Evolutionary conservation across 2,329 filamentous ascomycete genomes (phyloP), one percentile per base, ranked within the genome.

Genomic region (Aspergillus tanneri): DNA sequence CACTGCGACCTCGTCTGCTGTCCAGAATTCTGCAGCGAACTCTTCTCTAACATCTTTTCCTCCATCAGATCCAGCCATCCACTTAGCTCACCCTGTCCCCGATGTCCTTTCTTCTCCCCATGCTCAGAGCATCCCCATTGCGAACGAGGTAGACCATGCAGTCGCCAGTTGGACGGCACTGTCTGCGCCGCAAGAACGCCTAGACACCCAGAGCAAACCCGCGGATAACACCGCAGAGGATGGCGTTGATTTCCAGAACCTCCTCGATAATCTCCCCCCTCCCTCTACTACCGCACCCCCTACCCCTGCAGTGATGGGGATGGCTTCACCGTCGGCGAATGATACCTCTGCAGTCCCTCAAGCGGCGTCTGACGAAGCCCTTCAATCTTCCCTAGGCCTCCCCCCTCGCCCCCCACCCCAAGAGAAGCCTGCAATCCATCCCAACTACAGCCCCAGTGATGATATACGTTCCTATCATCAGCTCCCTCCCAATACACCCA

Each of bases 201-300:
- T 64, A 62, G 57, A 61, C 49, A 23, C 51, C 43, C 58, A 57
- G 46, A 54, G 61, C 46, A 55, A 37, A 40, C 38, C 43, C 36
- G 53, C 55, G 21, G 49, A 60, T 53, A 55, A 52, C 41, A 48
- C 53, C 49, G 55, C 55, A 48, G 64, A 69, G 53, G 63, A 61
- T 46, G 74, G 71, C 50, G 70, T 77, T 60, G 72, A 76, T 59
- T 74, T 73, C 57, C 73, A 77, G 60, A 72, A 67, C 47, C 61
- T 77, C 47, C 68, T 77, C 59, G 73, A 76, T 65, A 76, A 74
- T 58, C 67, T 76, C 28, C 68, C 72, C 50, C 65, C 69, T 38
- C 66, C 65, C 23, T 55, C 58, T 35, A 55, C 63, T 30, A 54
- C 58, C 45, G 60, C 60, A 53, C 56, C 59, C 23, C 56, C 59